Percentiles rank a stretch among this genome's conserved stretches.
phyloP scores from a whole-genome alignment of 2,329 filamentous ascomycete species.

The Aspergillus spinulosporus region DNA sequence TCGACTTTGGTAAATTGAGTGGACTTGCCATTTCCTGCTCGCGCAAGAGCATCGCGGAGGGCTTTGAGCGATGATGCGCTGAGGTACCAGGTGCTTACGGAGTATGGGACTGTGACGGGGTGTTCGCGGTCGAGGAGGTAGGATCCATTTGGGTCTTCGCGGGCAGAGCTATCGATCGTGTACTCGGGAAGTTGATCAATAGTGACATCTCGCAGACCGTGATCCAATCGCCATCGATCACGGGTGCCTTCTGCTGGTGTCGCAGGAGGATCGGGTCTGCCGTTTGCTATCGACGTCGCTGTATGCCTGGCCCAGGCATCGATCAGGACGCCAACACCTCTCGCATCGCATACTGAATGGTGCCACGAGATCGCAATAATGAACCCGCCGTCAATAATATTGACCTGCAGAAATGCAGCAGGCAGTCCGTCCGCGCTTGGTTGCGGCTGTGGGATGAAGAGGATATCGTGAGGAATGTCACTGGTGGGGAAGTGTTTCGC shows the following conservation, averaged over 20 bases:
- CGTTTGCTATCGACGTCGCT: not conserved
- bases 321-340: not conserved
- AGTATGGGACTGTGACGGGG: conserved; percentile 6
- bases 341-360: conserved; percentile 7
- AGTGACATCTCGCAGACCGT: conserved; percentile 4
- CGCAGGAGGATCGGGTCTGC: not conserved
- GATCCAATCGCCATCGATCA: conserved; percentile 10
- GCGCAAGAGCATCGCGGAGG: not conserved
- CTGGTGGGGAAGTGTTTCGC: conserved; percentile 4
- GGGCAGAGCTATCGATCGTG: conserved; percentile 8
- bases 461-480: conserved; percentile 8
- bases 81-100: conserved; percentile 12
- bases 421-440: not conserved
- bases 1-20: conserved; percentile 12
- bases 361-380: conserved; percentile 9
- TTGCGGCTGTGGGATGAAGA: conserved; percentile 4
- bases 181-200: conserved; percentile 11
- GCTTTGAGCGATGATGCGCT: conserved; percentile 4
- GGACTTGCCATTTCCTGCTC: conserved; percentile 1
- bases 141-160: not conserved
- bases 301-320: conserved; percentile 11
- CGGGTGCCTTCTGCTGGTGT: not conserved
- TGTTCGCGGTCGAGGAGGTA: conserved; percentile 10
- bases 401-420: conserved; percentile 2
- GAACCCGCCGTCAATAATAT: conserved; percentile 4